These are phyloP conservation scores for Phlyctochytrium arcticum DNA, from an alignment of 192 early-diverging fungal species.

Conservation along the genomic window DNA sequence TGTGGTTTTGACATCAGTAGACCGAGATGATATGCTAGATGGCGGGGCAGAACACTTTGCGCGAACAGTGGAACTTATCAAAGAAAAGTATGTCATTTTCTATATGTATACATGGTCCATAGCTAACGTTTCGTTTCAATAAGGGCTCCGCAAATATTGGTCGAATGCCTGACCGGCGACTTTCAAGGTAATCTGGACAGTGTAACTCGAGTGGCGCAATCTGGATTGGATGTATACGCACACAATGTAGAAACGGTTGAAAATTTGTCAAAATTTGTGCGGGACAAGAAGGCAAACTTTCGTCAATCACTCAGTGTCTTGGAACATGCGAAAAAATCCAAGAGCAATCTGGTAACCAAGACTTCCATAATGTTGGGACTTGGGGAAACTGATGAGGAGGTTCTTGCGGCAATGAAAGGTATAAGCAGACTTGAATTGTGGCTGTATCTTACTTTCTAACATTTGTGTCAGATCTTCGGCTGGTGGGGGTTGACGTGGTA, in stretches of 20 bases:
- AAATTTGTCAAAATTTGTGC: constrained; percentile 78
- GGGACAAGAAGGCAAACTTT: constrained; percentile 89
- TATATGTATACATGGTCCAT: background rate
- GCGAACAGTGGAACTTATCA: constrained; percentile 82
- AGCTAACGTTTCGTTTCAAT: background rate
- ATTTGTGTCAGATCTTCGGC: constrained; percentile 57
- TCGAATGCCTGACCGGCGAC: constrained; percentile 96
- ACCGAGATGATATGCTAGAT: constrained; percentile 90
- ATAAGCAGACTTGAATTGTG: background rate
- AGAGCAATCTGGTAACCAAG: constrained; percentile 85
- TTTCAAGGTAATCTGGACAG: constrained; percentile 74
- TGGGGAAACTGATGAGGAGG: constrained; percentile 93
- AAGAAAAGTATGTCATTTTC: constrained; percentile 60
- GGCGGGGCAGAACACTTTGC: constrained; percentile 94
- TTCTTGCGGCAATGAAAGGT: constrained; percentile 80
- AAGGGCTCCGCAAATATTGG: constrained; percentile 85
- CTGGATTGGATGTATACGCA: constrained; percentile 95
- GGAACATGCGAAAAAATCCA: constrained; percentile 77
- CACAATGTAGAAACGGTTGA: constrained; percentile 99
- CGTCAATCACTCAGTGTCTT: constrained; percentile 86
- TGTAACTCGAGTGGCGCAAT: constrained; percentile 78
- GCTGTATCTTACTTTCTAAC: background rate
- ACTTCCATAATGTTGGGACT: constrained; percentile 97
- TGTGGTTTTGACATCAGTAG: constrained; percentile 95
- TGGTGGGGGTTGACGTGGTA: constrained; percentile 83